Evolutionary conservation across 2,329 filamentous ascomycete species (phyloP), one percentile per base, ranked within the genome.

Genomic region (Cladosporium austrohemisphaericum): DNA sequence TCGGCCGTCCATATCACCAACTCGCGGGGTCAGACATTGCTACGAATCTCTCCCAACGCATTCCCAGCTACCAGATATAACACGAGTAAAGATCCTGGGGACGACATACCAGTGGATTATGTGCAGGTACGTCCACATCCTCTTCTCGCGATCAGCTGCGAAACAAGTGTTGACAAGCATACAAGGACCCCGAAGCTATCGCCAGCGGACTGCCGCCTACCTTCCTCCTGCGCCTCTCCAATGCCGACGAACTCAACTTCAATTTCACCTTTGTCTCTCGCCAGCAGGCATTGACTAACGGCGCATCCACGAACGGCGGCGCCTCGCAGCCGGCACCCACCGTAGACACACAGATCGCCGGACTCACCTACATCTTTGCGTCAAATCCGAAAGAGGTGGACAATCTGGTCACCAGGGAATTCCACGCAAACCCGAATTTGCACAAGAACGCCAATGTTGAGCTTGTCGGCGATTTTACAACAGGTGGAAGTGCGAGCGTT

Each of bases 361-460:
- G 92, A 44, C 77, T 98, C 54, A 98, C 93, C 7, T 97, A 91
- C 66, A 86, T 94, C 54, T 92, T 92, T 67, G 92, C 88, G 33
- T 88, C 91, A 1, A 95, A 84, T 45, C 73, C 82, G 25, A 86
- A 81, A 69, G 93, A 98, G 62, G 81, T 98, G 47, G 93, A 97
- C 64, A 96, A 93, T 58, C 74, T 98, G 38, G 85, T 97, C 40
- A 97, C 92, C 13, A 79, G 91, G 60, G 93, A 98, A 68, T 97
- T 98, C 62, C 90, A 97, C 60, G 90, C 92, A 57, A 90, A 98
- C 64, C 93, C 93, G 1, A 98, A 98, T 64, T 75, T 98, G 49
- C 93, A 98, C 74, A 97, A 95, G 67, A 97, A 96, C 65, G 80
- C 90, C 48, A 97, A 97, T 65, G 93, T 98, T 31, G 86, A 94